Percentiles rank a stretch among this genome's conserved stretches.
phyloP scores from a whole-genome alignment of 1,284 basidiomycete species.

The Irpex rosettiformis region DNA sequence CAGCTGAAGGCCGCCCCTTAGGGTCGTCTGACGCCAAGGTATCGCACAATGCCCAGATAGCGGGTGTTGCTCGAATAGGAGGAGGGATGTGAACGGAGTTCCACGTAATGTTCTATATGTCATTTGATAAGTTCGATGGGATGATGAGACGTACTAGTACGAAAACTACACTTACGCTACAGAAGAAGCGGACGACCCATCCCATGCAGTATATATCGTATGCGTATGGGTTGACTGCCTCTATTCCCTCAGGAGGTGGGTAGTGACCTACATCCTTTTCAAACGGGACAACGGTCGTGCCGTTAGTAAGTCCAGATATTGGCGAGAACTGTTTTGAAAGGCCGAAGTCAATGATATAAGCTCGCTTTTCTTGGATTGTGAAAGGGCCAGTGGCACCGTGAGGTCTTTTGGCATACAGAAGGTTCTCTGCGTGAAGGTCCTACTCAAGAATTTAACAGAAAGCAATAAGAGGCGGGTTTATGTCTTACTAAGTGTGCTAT shows the following conservation, averaged over 20 bases:
- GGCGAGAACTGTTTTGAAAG: neutral
- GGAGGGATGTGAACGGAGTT: neutral
- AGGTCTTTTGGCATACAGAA: neutral
- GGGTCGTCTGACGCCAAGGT: neutral
- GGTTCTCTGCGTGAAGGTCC: neutral
- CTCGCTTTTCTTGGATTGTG: neutral
- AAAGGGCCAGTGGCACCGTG: neutral
- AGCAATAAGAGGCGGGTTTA: neutral
- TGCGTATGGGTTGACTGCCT: conserved; percentile 1
- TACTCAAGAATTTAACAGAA: neutral
- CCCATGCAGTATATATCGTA: conserved; percentile 11
- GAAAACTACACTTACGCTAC: no score
- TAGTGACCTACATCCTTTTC: conserved; percentile 11
- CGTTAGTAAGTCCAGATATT: neutral
- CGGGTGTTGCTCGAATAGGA: neutral
- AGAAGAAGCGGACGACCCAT: neutral
- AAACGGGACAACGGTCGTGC: neutral
- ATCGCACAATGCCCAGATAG: neutral
- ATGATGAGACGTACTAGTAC: no score
- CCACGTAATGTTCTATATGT: neutral
- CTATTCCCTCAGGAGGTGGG: conserved; percentile 6
- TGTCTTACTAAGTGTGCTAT: neutral
- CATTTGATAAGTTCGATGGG: no score
- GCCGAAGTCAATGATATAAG: neutral
- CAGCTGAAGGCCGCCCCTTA: neutral